Percentiles rank a stretch among this genome's conserved stretches.
phyloP scores from a whole-genome alignment of 179 eudicot species.

The Heliamphora pulchella region DNA sequence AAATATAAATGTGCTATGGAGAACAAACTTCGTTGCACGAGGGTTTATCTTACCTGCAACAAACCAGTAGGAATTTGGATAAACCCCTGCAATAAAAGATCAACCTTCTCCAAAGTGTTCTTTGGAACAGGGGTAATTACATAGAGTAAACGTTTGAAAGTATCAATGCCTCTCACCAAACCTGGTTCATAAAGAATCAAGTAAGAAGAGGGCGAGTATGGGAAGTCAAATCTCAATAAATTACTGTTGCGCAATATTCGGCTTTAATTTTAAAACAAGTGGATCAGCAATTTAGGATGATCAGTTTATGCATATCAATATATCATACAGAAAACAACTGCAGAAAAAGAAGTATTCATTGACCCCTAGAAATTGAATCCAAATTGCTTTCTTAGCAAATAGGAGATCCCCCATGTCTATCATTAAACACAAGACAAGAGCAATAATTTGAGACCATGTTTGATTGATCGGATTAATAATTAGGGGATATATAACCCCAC shows the following conservation, averaged over 20 bases:
- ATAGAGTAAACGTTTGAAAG: conserved; percentile 43
- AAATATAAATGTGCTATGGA: neutral
- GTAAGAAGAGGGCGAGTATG: neutral
- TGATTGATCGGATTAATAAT: no score
- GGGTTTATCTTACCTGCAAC: conserved; percentile 48
- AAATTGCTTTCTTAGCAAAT: neutral
- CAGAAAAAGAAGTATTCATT: conserved; percentile 4
- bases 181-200: conserved; percentile 37
- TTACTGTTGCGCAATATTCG: neutral
- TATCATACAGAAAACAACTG: neutral
- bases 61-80: conserved; percentile 66
- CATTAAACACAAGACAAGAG: neutral
- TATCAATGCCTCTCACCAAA: conserved; percentile 63
- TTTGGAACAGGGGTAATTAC: conserved; percentile 75
- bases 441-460: no score
- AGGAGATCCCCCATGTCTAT: neutral
- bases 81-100: conserved; percentile 71
- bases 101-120: conserved; percentile 49
- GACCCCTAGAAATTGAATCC: neutral
- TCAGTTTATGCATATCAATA: neutral
- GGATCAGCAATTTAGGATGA: neutral
- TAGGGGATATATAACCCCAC: no score
- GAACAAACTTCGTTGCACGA: neutral
- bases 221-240: neutral
- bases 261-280: neutral